These are phyloP conservation scores for Diplosphaera chodatii DNA, from an alignment of 139 green algal genomes.

Conservation along the genomic window DNA sequence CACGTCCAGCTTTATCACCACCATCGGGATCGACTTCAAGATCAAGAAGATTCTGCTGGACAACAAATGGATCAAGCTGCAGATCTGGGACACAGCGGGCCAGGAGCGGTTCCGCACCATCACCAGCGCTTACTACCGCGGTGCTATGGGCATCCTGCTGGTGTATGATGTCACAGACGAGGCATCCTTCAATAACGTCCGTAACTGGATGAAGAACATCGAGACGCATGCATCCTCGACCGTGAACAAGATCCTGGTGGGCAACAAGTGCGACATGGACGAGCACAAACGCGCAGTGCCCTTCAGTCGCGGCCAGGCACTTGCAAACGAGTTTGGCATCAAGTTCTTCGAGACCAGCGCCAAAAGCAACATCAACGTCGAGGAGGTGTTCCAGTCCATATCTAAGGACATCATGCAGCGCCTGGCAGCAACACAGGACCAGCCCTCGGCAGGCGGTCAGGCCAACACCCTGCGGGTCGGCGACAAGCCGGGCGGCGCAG, in stretches of 20 bases:
- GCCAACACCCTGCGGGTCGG: neutral
- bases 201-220: constrained; percentile 98
- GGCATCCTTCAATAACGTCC: constrained; percentile 92
- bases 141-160: constrained; percentile 93
- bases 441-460: constrained; percentile 3
- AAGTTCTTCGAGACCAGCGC: constrained; percentile 90
- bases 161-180: constrained; percentile 97
- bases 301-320: constrained; percentile 59
- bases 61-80: constrained; percentile 91
- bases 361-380: constrained; percentile 75
- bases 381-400: constrained; percentile 67
- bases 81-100: constrained; percentile 98
- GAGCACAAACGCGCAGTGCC: constrained; percentile 77
- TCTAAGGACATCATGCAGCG: constrained; percentile 56
- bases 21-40: constrained; percentile 99
- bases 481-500: neutral
- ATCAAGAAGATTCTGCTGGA: constrained; percentile 94
- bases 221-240: constrained; percentile 89
- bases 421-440: constrained; percentile 36
- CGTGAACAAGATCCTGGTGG: constrained; percentile 94
- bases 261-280: constrained; percentile 95
- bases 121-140: constrained; percentile 94
- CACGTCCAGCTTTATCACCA: constrained; percentile 96
- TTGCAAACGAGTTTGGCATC: constrained; percentile 89
- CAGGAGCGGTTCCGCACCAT: constrained; percentile 98